Conservation (phyloP, 176 grass and related monocot species). For the Phoenix roebelenii region DNA sequence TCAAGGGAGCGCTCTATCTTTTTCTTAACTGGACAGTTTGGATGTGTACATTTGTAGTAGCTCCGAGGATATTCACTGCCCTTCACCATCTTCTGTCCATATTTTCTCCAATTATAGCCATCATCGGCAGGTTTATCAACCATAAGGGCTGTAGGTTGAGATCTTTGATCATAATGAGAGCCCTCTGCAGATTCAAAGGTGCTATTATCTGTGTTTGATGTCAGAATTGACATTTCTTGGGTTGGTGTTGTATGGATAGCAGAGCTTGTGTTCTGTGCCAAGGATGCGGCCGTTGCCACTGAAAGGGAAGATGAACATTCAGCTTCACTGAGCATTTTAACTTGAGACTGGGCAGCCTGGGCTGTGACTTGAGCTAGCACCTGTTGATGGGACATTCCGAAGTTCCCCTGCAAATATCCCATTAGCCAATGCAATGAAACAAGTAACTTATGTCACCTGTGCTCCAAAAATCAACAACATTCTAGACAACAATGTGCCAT, state of each 20-base stretch:
- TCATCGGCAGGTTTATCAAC: slow-evolving; percentile 55
- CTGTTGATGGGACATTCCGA: slow-evolving; percentile 92
- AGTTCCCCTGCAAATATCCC: slow-evolving; percentile 45
- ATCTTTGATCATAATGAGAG: slow-evolving; percentile 32
- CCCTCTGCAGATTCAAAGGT: slow-evolving; percentile 33
- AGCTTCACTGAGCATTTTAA: slow-evolving; percentile 34
- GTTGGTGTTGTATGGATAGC: slow-evolving; percentile 23
- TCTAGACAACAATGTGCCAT: neutral
- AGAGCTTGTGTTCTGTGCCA: slow-evolving; percentile 18
- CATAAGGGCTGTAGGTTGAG: slow-evolving; percentile 22
- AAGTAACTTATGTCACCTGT: too few species aligned
- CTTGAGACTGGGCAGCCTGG: slow-evolving; percentile 52
- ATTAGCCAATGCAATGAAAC: too few species aligned
- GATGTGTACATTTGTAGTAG: slow-evolving; percentile 26
- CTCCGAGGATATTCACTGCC: slow-evolving; percentile 50
- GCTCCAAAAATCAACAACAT: neutral
- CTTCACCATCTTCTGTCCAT: slow-evolving; percentile 55
- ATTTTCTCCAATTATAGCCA: slow-evolving; percentile 68
- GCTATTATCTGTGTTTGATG: slow-evolving; percentile 22
- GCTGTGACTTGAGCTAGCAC: slow-evolving; percentile 92
- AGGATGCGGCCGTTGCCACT: slow-evolving; percentile 10
- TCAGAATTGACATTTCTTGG: slow-evolving; percentile 24
- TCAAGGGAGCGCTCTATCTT: slow-evolving; percentile 30
- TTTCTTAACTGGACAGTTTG: slow-evolving; percentile 26
- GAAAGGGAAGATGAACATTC: slow-evolving; percentile 43